These are phyloP conservation scores for Monosporascus cannonballus DNA, from an alignment of 2,329 filamentous ascomycete species.

Conservation along the genomic window DNA sequence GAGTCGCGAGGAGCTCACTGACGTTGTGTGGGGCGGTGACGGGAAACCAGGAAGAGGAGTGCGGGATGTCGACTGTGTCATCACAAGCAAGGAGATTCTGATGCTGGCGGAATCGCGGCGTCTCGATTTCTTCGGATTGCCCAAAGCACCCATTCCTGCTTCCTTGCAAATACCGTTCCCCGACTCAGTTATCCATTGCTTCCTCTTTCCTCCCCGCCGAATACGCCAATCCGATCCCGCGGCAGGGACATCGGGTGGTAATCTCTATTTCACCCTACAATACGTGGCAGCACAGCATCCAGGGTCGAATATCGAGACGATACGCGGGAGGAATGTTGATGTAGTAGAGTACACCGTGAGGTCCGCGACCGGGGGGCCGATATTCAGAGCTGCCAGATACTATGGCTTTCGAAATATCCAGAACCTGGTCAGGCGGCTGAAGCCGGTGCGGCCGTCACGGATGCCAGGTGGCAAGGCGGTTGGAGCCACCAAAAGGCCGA, in stretches of 20 bases:
- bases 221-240: slow-evolving; percentile 39
- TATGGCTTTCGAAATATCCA: slow-evolving; percentile 99
- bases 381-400: slow-evolving; percentile 81
- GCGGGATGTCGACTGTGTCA: slow-evolving; percentile 94
- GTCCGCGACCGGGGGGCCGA: slow-evolving; percentile 45
- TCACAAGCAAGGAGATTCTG: slow-evolving; percentile 90
- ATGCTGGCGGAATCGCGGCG: slow-evolving; percentile 79
- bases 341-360: slow-evolving; percentile 78
- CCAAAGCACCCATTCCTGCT: slow-evolving; percentile 47
- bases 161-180: slow-evolving; percentile 58
- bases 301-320: slow-evolving; percentile 63
- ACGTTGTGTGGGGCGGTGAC: slow-evolving; percentile 61
- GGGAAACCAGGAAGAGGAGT: slow-evolving; percentile 49
- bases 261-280: slow-evolving; percentile 77
- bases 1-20: slow-evolving; percentile 85
- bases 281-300: slow-evolving; percentile 65
- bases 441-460: slow-evolving; percentile 70
- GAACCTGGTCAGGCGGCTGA: slow-evolving; percentile 88
- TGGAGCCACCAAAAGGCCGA: slow-evolving; percentile 47
- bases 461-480: slow-evolving; percentile 70
- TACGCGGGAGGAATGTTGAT: slow-evolving; percentile 80
- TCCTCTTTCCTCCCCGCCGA: slow-evolving; percentile 60
- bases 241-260: slow-evolving; percentile 81
- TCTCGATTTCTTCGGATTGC: slow-evolving; percentile 68
- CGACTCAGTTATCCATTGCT: slow-evolving; percentile 61